Percentiles rank a stretch among this genome's conserved stretches.
Conservation (phyloP, 2,329 filamentous ascomycete genomes). For the Claviceps lovelessii region DNA sequence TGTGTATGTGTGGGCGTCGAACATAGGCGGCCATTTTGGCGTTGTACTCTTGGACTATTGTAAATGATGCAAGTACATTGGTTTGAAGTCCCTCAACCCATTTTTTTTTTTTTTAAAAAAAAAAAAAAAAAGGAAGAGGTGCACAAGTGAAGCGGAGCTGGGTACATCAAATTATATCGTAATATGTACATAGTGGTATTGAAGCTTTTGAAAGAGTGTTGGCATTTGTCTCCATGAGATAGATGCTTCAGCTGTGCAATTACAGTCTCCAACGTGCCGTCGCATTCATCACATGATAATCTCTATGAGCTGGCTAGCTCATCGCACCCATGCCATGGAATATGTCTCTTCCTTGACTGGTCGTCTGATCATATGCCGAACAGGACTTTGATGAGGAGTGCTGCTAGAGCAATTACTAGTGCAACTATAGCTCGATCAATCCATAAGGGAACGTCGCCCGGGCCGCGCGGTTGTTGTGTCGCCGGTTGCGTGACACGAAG, state of each 20-base stretch:
- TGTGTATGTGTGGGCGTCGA: neutral
- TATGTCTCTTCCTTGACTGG: neutral
- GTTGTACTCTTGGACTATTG: neutral
- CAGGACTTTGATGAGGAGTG: constrained; percentile 51
- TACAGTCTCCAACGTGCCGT: neutral
- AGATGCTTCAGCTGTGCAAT: neutral
- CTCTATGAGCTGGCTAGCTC: neutral
- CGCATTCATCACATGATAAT: neutral
- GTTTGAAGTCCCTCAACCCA: neutral
- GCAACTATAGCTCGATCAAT: constrained; percentile 69
- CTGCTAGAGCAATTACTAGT: constrained; percentile 52
- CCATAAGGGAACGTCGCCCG: constrained; percentile 52
- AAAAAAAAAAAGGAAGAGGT: too few relatives aligned
- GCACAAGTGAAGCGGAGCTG: neutral
- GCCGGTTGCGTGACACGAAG: constrained; percentile 5
- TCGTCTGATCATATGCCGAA: constrained; percentile 10
- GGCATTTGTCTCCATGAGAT: neutral
- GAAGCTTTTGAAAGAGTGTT: neutral
- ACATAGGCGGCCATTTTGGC: neutral
- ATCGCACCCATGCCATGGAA: neutral
- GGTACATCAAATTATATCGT: neutral
- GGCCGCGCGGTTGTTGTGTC: constrained; percentile 7
- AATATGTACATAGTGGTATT: neutral
- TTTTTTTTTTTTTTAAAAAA: too few relatives aligned
- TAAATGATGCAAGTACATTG: neutral